Percentiles rank a stretch among this genome's conserved stretches.
phyloP scores from a whole-genome alignment of 2,329 filamentous ascomycete species.

The Chrysosporium keratinophilum region DNA sequence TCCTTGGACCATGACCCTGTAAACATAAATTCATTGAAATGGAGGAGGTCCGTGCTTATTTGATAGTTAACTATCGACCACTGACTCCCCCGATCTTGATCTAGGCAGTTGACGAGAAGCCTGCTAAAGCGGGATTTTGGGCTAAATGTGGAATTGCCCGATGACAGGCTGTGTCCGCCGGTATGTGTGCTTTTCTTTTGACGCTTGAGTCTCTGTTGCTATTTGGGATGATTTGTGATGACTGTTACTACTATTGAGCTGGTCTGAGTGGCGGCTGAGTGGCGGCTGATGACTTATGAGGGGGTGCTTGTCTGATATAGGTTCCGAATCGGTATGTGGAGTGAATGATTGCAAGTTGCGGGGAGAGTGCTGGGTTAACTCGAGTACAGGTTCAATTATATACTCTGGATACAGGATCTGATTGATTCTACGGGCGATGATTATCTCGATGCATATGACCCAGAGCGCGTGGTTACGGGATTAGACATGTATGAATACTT shows the following conservation, averaged over 20 bases:
- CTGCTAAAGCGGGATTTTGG: conserved; percentile 67
- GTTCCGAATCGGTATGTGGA: conserved; percentile 37
- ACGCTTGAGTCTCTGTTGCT: neutral
- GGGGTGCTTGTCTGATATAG: conserved; percentile 19
- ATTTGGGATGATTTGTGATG: neutral
- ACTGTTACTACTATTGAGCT: neutral
- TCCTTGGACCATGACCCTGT: neutral
- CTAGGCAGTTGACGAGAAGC: conserved; percentile 62
- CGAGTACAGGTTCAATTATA: conserved; percentile 64
- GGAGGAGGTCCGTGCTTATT: neutral
- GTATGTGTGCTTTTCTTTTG: conserved; percentile 38
- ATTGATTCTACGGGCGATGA: conserved; percentile 55
- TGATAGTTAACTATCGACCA: neutral
- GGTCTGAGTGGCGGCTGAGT: too few relatives aligned
- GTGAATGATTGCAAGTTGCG: neutral
- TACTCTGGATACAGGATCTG: conserved; percentile 76
- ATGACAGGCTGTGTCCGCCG: conserved; percentile 75
- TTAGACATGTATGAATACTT: conserved; percentile 56
- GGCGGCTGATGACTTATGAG: too few relatives aligned
- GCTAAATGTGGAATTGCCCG: conserved; percentile 58
- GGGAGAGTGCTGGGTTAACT: neutral
- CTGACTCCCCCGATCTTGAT: neutral
- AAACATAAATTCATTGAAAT: neutral
- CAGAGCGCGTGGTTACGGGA: conserved; percentile 51
- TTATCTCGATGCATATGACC: conserved; percentile 43